These are phyloP conservation scores for Pythium apleroticum DNA, from an alignment of 352 stramenopile genomes.

Conservation along the genomic window DNA sequence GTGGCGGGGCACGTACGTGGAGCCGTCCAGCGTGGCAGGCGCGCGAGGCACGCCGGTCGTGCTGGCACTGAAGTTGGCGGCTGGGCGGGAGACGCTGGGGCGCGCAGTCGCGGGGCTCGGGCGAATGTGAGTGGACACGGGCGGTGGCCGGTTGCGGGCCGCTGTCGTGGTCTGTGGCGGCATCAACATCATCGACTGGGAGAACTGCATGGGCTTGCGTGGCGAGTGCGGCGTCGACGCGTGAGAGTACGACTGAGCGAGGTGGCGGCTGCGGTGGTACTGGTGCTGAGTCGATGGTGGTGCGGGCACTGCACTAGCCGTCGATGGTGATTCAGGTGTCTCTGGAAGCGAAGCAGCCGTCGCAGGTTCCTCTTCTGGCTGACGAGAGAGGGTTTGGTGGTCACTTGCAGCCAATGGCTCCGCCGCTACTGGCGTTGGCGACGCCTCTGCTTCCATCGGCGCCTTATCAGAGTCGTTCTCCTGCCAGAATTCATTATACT, in stretches of 20 bases:
- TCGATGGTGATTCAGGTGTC: not conserved
- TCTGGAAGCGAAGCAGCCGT: not conserved
- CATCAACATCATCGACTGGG: constrained; percentile 23
- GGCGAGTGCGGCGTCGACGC: not conserved
- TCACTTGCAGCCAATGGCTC: not conserved
- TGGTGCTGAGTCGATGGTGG: not conserved
- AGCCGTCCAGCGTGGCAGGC: constrained; percentile 7
- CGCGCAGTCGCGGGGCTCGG: constrained; percentile 23
- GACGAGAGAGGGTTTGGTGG: not conserved
- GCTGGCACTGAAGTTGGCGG: constrained; percentile 2
- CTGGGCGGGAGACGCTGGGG: constrained; percentile 10
- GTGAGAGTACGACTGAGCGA: not conserved
- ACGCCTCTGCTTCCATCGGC: not conserved
- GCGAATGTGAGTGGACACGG: constrained; percentile 21
- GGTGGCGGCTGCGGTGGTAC: constrained; percentile 6
- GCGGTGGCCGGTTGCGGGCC: constrained; percentile 15
- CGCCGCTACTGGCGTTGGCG: too few relatives aligned
- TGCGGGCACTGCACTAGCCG: not conserved
- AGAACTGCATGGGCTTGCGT: constrained; percentile 20
- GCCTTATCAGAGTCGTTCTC: not conserved
- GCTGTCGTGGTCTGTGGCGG: constrained; percentile 9
- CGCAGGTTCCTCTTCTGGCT: not conserved
- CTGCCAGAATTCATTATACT: not conserved
- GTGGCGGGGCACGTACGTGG: constrained; percentile 27
- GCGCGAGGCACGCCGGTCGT: constrained; percentile 7